phyloP scores from a whole-genome alignment of 805 yeast species.

The Nakazawaea wickerhamii region DNA sequence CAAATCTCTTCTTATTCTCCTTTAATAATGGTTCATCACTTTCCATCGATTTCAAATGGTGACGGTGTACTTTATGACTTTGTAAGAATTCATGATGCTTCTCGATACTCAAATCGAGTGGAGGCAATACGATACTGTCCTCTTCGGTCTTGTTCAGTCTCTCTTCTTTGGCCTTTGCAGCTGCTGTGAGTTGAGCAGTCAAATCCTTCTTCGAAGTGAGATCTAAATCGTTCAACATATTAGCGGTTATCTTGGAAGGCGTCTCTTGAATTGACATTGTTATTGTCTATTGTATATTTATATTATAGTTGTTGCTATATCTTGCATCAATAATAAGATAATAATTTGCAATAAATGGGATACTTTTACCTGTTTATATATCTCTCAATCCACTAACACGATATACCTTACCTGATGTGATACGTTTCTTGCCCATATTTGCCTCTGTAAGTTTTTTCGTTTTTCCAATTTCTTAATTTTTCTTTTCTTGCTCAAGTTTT shows the following conservation, averaged over 20 bases:
- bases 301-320: neutral
- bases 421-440: no score
- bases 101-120: slow-evolving; percentile 11
- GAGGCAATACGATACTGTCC: slow-evolving; percentile 18
- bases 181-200: slow-evolving; percentile 34
- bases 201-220: slow-evolving; percentile 37
- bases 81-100: slow-evolving; percentile 53
- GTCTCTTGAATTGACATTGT: slow-evolving; percentile 58
- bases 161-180: slow-evolving; percentile 33
- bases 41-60: slow-evolving; percentile 66
- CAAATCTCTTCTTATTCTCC: slow-evolving; percentile 86
- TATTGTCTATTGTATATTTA: neutral
- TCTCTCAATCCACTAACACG: no score
- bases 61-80: slow-evolving; percentile 67
- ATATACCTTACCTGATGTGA: no score
- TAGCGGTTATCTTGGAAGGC: slow-evolving; percentile 62
- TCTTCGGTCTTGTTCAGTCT: slow-evolving; percentile 21
- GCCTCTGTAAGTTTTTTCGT: no score
- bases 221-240: slow-evolving; percentile 48
- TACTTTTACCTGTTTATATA: no score
- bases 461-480: no score
- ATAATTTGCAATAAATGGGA: no score
- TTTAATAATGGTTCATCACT: slow-evolving; percentile 81
- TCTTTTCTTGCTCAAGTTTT: no score
- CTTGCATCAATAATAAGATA: neutral